Percentiles rank a stretch among this genome's conserved stretches.
phyloP scores from a whole-genome alignment of 164 flowering plant species.

The Buxus sempervirens region DNA sequence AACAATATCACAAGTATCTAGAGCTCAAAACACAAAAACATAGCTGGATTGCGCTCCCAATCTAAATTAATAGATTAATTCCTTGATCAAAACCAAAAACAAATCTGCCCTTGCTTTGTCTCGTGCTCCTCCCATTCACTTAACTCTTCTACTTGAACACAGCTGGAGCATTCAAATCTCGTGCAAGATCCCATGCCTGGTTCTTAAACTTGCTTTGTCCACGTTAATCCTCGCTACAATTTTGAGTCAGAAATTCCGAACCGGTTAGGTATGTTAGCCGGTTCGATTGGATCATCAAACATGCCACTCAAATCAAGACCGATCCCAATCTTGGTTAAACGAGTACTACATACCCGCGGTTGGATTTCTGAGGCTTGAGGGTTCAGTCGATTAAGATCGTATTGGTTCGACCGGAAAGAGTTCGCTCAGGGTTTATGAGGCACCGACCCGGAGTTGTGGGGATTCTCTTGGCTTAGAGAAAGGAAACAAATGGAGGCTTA shows the following conservation, averaged over 20 bases:
- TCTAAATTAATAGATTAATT: neutral
- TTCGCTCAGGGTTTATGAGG: no score
- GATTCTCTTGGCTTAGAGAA: conserved; percentile 5
- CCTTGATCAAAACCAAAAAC: conserved; percentile 17
- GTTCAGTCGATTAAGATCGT: no score
- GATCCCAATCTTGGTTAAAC: no score
- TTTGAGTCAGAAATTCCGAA: no score
- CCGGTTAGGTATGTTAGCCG: no score
- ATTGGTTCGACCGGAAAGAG: no score
- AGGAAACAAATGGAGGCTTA: conserved; percentile 13
- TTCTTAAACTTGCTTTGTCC: no score
- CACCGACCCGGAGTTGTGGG: conserved; percentile 20
- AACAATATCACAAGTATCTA: neutral
- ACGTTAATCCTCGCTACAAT: no score
- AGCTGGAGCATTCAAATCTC: conserved; percentile 8
- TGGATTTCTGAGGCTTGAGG: no score
- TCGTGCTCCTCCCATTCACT: conserved; percentile 35
- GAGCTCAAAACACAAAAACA: neutral
- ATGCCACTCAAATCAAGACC: no score
- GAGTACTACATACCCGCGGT: no score
- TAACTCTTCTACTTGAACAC: conserved; percentile 7
- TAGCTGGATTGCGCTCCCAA: neutral
- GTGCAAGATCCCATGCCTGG: conserved; percentile 8
- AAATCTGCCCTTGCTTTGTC: conserved; percentile 30
- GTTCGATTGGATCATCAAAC: no score